Base-by-base conservation (phyloP, 331 rosid genomes). In the Ulmus americana region DNA sequence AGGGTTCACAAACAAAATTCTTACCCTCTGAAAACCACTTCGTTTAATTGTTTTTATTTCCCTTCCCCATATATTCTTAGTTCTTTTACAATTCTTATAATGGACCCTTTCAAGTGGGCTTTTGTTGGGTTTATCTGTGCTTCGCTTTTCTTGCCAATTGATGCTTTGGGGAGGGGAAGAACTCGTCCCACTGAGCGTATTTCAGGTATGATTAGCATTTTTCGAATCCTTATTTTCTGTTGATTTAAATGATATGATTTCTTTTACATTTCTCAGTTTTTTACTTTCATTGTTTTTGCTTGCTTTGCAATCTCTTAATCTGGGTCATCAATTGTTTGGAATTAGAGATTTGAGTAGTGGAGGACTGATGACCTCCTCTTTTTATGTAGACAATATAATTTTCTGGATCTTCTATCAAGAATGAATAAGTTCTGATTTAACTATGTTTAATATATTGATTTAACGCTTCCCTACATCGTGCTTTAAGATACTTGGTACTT, bases 111-210 rank as follows among this genome's bases (percentile, higher is more conserved):
- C 75, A 80, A 51, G 49, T 77, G 68, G 81, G 73, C 15, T 59
- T 64, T 83, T 55, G 56, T 84, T 67, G 74, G 70, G 53, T 58
- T 90, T 74, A 69, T 92, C 38, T 79, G 39, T 72, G 74, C 84
- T 74, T 70, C 79, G 47, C 75, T 79, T 72, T 56, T 81, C 20
- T 60, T 69, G 68, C 10, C 74, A 73, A 45, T 63, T 70, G 81
- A 74, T 61, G 88, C 84, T 64, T 70, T 71, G 65, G 80, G 73
- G 48, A 81, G 84, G n/a, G 82, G 70, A 50, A 69, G 82, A 60
- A 78, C 73, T 63, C 92, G 80, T 50, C 92, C 84, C 18, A 86
- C 92, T 14, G 97, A 91, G 67, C 76, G 97, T 76, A 91, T 91
- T 64, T 88, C 96, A 64, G 97, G 96, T 86, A n/a, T 8, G 57